Evolutionary conservation across 305 asterid species (phyloP).

Genomic region (Fraxinus velutina): DNA sequence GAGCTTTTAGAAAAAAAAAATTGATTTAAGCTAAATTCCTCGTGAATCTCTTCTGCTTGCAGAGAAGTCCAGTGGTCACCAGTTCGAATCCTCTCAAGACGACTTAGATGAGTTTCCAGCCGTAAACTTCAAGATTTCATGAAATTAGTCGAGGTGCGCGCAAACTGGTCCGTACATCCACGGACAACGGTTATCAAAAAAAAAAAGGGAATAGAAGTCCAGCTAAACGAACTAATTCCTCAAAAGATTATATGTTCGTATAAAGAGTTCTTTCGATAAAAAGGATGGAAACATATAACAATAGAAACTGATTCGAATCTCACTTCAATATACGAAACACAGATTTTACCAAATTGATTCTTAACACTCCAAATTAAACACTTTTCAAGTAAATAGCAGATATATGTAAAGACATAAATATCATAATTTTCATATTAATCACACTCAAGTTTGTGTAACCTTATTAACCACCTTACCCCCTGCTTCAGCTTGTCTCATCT

Average conservation of each 20-base stretch:
- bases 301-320: not conserved
- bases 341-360: not conserved
- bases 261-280: not conserved
- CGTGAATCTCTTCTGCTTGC: too few relatives aligned
- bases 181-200: too few relatives aligned
- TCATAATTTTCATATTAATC: constrained; percentile 25
- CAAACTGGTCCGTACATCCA: too few relatives aligned
- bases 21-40: too few relatives aligned
- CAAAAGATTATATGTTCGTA: too few relatives aligned
- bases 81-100: too few relatives aligned
- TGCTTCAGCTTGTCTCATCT: constrained; percentile 38
- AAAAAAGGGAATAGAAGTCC: too few relatives aligned
- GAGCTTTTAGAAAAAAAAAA: too few relatives aligned
- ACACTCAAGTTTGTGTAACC: constrained; percentile 49
- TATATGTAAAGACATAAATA: not conserved
- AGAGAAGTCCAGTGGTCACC: too few relatives aligned
- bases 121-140: too few relatives aligned
- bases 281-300: not conserved
- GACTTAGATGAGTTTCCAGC: too few relatives aligned
- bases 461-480: constrained; percentile 44
- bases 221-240: not conserved
- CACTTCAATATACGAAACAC: constrained; percentile 26
- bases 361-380: not conserved
- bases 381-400: constrained; percentile 12
- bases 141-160: too few relatives aligned